phyloP scores from a whole-genome alignment of 176 grass and related monocot species.

The Lolium rigidum region DNA sequence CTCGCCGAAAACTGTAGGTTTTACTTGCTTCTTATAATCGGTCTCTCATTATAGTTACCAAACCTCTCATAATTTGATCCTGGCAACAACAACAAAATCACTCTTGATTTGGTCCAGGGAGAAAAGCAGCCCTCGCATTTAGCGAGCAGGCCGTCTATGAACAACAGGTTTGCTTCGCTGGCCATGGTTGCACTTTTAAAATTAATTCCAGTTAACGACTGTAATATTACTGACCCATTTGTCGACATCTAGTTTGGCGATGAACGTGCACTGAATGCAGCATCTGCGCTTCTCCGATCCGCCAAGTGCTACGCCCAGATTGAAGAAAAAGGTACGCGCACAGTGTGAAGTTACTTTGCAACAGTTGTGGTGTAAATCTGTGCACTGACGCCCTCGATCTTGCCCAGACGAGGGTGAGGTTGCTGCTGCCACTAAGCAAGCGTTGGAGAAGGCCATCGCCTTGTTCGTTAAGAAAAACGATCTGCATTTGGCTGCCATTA shows the following conservation, averaged over 20 bases:
- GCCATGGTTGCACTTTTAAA: neutral
- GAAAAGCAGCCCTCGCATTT: neutral
- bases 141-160: neutral
- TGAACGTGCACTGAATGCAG: neutral
- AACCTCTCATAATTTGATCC: neutral
- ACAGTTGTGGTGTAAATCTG: neutral
- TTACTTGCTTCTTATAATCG: neutral
- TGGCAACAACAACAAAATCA: no score
- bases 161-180: neutral
- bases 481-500: neutral
- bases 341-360: neutral
- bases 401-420: neutral
- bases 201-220: neutral
- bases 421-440: neutral
- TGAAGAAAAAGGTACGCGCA: neutral
- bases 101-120: neutral
- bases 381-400: neutral
- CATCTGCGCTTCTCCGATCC: neutral
- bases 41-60: neutral
- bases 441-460: neutral
- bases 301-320: neutral
- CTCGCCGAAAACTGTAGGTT: neutral
- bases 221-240: neutral
- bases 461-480: slow-evolving; percentile 1
- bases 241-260: neutral